Base-by-base conservation (phyloP, 225 moss, liverwort and hornwort species). In the Bryum argenteum region DNA sequence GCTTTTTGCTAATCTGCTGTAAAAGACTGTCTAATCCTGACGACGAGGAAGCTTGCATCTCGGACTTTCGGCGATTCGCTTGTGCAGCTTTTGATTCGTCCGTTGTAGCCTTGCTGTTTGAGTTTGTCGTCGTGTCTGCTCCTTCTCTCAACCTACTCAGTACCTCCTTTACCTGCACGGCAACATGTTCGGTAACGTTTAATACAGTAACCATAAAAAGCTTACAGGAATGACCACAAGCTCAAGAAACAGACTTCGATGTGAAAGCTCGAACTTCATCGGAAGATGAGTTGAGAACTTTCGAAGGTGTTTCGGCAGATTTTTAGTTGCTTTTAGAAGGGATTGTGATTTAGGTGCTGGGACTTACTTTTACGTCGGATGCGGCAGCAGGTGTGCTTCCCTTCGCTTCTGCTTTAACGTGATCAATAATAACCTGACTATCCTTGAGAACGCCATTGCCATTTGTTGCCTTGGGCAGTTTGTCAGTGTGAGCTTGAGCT, bases 1-100 rank as follows among this genome's bases (percentile, higher is more conserved):
- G 98, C 61, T 94, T 98, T 73, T 98, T 98, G 75, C 84, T 85
- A 63, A 98, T 91, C 86, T 91, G 92, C 54, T 94, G 91, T 47
- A 98, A 77, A 7, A 94, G 73, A 26, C 82, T 84, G 66, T 98
- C 98, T 53, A 98, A 58, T 51, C 94, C 92, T 19, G 89, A 82
- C 12, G 97, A 91, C 8, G 96, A 94, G 13, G 91, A 90, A 16
- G 89, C 87, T 55, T 89, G 89, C 85, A 86, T 82, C 80, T 98
- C 88, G 20, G 94, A 92, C 78, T 91, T 94, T 13, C 92, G 88
- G 72, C 87, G 79, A 65, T 81, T 84, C 23, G 79, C 84, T 53
- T 83, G 63, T 20, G 81, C 84, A 54, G 73, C 84, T 79, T 92
- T 98, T 3, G 83, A 91, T 57, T 87, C 65, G 58, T 79, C 81